Percentiles rank a stretch among this genome's conserved stretches.
Evolutionary conservation across 805 yeast species (phyloP).

Genomic region (Teunomyces aglyptinius): DNA sequence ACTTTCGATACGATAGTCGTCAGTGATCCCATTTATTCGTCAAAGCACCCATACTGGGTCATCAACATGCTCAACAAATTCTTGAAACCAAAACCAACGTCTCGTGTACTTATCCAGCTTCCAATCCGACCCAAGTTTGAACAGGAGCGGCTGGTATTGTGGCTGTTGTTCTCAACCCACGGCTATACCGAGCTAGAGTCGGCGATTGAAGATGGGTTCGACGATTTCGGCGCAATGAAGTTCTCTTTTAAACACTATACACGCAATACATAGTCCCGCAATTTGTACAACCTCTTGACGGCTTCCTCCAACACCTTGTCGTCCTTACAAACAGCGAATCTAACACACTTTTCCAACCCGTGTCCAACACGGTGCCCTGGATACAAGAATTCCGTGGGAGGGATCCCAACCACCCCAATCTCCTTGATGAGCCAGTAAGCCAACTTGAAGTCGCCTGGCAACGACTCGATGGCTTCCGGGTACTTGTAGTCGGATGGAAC

Average conservation of each 20-base stretch:
- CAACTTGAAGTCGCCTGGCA: conserved; percentile 82
- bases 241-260: conserved; percentile 47
- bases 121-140: conserved; percentile 73
- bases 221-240: conserved; percentile 77
- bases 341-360: conserved; percentile 77
- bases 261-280: conserved; percentile 55
- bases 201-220: conserved; percentile 62
- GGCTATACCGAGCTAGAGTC: conserved; percentile 35
- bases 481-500: conserved; percentile 70
- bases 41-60: conserved; percentile 76
- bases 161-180: conserved; percentile 47
- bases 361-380: conserved; percentile 58
- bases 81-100: conserved; percentile 25
- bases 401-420: conserved; percentile 92
- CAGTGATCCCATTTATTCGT: conserved; percentile 88
- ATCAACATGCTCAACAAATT: conserved; percentile 55
- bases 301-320: conserved; percentile 80
- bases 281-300: conserved; percentile 64
- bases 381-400: conserved; percentile 92
- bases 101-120: conserved; percentile 64
- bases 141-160: conserved; percentile 58
- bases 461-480: conserved; percentile 64
- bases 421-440: conserved; percentile 94
- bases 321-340: conserved; percentile 97
- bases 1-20: conserved; percentile 61